These are phyloP conservation scores for Xenosphaeropsis pyriputrescens DNA, from an alignment of 2,329 filamentous ascomycete genomes.

Conservation along the genomic window DNA sequence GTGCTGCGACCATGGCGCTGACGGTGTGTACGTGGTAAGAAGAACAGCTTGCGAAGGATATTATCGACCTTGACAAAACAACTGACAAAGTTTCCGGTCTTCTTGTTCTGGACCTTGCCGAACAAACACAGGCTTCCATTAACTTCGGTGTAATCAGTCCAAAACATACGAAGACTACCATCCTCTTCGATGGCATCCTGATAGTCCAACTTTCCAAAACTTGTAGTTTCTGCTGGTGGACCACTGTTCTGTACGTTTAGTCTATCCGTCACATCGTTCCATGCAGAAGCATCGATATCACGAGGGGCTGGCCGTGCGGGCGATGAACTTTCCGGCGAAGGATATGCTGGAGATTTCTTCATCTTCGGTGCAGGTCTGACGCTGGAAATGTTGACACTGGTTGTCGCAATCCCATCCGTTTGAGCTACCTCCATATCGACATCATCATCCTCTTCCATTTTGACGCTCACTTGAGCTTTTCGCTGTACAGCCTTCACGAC, in stretches of 20 bases:
- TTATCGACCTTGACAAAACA: slow-evolving; percentile 96
- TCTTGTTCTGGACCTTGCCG: slow-evolving; percentile 89
- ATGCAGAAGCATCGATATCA: slow-evolving; percentile 64
- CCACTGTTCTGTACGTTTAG: slow-evolving; percentile 74
- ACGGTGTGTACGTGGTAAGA: slow-evolving; percentile 62
- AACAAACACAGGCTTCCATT: slow-evolving; percentile 88
- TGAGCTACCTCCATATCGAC: slow-evolving; percentile 76
- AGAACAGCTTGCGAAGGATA: slow-evolving; percentile 81
- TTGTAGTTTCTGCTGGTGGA: slow-evolving; percentile 44
- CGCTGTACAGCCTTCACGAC: slow-evolving; percentile 64
- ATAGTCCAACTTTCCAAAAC: slow-evolving; percentile 67
- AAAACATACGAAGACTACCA: slow-evolving; percentile 86
- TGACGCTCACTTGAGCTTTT: slow-evolving; percentile 42
- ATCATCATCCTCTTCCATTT: slow-evolving; percentile 53
- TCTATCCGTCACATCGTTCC: slow-evolving; percentile 76
- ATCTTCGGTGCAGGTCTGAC: slow-evolving; percentile 65
- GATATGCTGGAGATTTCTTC: slow-evolving; percentile 50
- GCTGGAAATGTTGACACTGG: slow-evolving; percentile 74
- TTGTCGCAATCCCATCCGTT: slow-evolving; percentile 49
- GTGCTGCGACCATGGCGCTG: slow-evolving; percentile 54
- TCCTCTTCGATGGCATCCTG: slow-evolving; percentile 87
- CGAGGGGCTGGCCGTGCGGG: slow-evolving; percentile 46
- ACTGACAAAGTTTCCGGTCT: slow-evolving; percentile 64
- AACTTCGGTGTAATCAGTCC: slow-evolving; percentile 90
- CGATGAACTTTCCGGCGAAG: slow-evolving; percentile 64